These are phyloP conservation scores for Taiozyma sp. DNA, from an alignment of 1,139 yeast genomes.

Conservation along the genomic window DNA sequence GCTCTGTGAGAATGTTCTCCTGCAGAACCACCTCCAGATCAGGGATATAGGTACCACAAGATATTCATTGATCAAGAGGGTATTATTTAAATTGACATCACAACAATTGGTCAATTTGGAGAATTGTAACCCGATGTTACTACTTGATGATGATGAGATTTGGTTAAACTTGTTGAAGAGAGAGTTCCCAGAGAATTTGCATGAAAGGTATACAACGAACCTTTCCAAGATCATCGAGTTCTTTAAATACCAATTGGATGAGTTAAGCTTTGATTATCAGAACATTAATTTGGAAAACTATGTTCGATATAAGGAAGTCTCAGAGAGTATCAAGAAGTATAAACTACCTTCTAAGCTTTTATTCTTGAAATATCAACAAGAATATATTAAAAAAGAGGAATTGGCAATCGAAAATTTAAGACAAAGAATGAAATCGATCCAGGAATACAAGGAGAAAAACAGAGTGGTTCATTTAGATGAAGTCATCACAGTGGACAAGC, in stretches of 20 bases:
- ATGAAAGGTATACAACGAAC: slow-evolving; percentile 15
- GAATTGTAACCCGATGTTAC: slow-evolving; percentile 35
- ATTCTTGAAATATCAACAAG: slow-evolving; percentile 38
- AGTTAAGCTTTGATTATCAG: slow-evolving; percentile 8
- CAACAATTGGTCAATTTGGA: slow-evolving; percentile 45
- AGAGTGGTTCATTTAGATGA: slow-evolving; percentile 34
- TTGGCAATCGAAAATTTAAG: slow-evolving; percentile 46
- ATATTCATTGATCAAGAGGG: slow-evolving; percentile 39
- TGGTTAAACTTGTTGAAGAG: slow-evolving; percentile 41
- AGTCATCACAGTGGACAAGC: slow-evolving; percentile 19
- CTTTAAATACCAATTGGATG: slow-evolving; percentile 15
- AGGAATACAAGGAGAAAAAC: slow-evolving; percentile 40
- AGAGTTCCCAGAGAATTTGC: slow-evolving; percentile 41
- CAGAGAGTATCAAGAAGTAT: slow-evolving; percentile 18
- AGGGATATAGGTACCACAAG: slow-evolving; percentile 44
- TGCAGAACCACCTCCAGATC: slow-evolving; percentile 13
- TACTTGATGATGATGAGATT: slow-evolving; percentile 45
- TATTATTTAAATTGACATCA: slow-evolving; percentile 38
- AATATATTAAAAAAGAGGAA: slow-evolving; percentile 41
- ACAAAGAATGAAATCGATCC: slow-evolving; percentile 36
- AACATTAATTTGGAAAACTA: slow-evolving; percentile 14
- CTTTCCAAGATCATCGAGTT: slow-evolving; percentile 12
- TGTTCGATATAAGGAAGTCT: slow-evolving; percentile 10
- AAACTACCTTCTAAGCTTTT: slow-evolving; percentile 33
- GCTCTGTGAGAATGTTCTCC: slow-evolving; percentile 19